Conservation (phyloP, 1,284 basidiomycete genomes). For the Rhodotorula sp. region DNA sequence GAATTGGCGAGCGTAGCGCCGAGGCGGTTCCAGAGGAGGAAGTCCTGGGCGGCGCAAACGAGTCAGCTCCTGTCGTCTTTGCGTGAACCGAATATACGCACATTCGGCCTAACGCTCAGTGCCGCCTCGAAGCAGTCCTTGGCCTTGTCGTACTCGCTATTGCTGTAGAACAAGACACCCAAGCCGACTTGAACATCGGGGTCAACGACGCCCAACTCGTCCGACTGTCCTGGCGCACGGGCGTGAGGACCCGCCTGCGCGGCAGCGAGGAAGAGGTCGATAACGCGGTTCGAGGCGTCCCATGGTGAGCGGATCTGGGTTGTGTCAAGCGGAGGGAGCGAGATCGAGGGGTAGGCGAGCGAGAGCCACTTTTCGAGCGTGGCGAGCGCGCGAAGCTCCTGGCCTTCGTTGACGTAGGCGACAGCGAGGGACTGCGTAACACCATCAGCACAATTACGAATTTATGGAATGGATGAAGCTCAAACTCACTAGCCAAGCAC, state of each 20-base stretch:
- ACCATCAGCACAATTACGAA: neutral
- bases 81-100: constrained; percentile 49
- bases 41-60: constrained; percentile 61
- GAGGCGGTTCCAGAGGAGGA: constrained; percentile 91
- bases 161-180: constrained; percentile 87
- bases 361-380: constrained; percentile 85
- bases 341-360: constrained; percentile 64
- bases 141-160: constrained; percentile 81
- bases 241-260: constrained; percentile 59
- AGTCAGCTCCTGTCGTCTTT: neutral
- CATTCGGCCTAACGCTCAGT: constrained; percentile 78
- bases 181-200: constrained; percentile 91
- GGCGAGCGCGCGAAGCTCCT: constrained; percentile 80
- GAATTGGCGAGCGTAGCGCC: constrained; percentile 96
- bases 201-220: constrained; percentile 70
- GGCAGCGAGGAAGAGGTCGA: constrained; percentile 78
- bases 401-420: constrained; percentile 93
- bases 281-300: constrained; percentile 78
- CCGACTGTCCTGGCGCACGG: constrained; percentile 29
- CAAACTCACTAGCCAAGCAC: constrained; percentile 69
- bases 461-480: neutral
- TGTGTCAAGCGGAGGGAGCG: constrained; percentile 19
- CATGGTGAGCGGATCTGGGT: constrained; percentile 59
- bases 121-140: constrained; percentile 93
- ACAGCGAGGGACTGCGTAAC: constrained; percentile 78